Conservation (phyloP, 352 stramenopile genomes). For the Globisporangium spiculum region DNA sequence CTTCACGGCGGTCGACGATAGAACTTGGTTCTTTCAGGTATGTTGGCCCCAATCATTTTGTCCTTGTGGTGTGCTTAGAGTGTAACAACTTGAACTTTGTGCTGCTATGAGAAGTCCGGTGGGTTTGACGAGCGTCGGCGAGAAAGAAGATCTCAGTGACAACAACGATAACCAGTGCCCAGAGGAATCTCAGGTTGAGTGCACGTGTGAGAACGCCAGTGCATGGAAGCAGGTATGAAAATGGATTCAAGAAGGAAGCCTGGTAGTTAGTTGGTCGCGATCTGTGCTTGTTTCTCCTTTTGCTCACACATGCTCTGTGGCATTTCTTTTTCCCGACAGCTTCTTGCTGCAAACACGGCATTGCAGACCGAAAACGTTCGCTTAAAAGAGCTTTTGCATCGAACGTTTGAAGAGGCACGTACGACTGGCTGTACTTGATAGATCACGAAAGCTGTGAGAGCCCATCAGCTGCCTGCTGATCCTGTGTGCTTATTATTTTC, state of each 20-base stretch:
- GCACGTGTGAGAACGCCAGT: neutral
- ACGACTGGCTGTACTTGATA: neutral
- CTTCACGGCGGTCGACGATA: neutral
- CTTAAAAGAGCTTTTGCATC: slow-evolving; percentile 31
- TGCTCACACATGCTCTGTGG: slow-evolving; percentile 3
- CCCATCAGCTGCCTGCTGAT: too few species aligned
- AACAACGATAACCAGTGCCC: neutral
- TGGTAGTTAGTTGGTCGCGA: neutral
- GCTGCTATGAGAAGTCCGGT: neutral
- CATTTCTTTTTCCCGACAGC: slow-evolving; percentile 12
- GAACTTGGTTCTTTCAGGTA: neutral
- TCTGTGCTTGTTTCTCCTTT: neutral
- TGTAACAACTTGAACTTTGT: neutral
- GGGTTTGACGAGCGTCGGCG: neutral
- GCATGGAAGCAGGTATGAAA: slow-evolving; percentile 7
- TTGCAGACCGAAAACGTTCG: slow-evolving; percentile 35
- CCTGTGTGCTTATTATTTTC: too few species aligned
- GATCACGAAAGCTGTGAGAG: neutral
- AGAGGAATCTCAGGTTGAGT: neutral
- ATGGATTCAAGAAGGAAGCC: neutral
- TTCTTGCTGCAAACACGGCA: slow-evolving; percentile 21
- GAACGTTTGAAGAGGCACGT: slow-evolving; percentile 25
- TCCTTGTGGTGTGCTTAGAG: neutral
- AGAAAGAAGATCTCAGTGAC: neutral
- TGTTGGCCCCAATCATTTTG: neutral